Conservation (phyloP, 805 yeast genomes). For the Candida golubevii region DNA sequence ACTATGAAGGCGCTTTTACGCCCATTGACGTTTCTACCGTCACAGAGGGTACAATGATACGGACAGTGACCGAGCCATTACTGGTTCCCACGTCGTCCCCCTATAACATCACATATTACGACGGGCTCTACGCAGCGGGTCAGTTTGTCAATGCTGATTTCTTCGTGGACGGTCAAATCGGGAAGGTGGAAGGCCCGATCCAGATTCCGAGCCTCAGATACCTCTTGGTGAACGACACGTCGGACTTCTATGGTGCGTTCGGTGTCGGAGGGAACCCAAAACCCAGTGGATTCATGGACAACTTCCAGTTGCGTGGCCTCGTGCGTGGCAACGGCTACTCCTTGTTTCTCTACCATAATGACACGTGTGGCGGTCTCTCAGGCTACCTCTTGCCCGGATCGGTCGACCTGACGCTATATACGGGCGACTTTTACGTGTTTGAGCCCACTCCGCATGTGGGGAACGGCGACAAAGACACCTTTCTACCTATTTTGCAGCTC, state of each 20-base stretch:
- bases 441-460: slow-evolving; percentile 42
- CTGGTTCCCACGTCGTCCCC: slow-evolving; percentile 14
- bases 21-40: slow-evolving; percentile 11
- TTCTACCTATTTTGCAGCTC: slow-evolving; percentile 28
- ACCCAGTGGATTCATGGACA: slow-evolving; percentile 27
- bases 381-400: slow-evolving; percentile 54
- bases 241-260: slow-evolving; percentile 28
- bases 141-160: slow-evolving; percentile 23
- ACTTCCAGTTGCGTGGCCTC: slow-evolving; percentile 17
- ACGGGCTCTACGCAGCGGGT: slow-evolving; percentile 27
- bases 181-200: slow-evolving; percentile 14
- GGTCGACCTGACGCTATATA: slow-evolving; percentile 43
- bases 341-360: slow-evolving; percentile 22
- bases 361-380: slow-evolving; percentile 10
- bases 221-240: slow-evolving; percentile 22
- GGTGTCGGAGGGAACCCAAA: slow-evolving; percentile 31
- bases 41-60: slow-evolving; percentile 2
- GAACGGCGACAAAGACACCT: slow-evolving; percentile 13
- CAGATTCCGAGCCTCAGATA: slow-evolving; percentile 23
- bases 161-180: background rate
- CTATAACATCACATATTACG: slow-evolving; percentile 26
- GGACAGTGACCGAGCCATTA: slow-evolving; percentile 9
- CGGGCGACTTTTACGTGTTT: slow-evolving; percentile 47
- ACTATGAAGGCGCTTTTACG: slow-evolving; percentile 23
- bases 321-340: slow-evolving; percentile 33